Evolutionary conservation across 305 asterid genomes (phyloP), one percentile per base, ranked within the genome.

Genomic region (Solanum hybrid): DNA sequence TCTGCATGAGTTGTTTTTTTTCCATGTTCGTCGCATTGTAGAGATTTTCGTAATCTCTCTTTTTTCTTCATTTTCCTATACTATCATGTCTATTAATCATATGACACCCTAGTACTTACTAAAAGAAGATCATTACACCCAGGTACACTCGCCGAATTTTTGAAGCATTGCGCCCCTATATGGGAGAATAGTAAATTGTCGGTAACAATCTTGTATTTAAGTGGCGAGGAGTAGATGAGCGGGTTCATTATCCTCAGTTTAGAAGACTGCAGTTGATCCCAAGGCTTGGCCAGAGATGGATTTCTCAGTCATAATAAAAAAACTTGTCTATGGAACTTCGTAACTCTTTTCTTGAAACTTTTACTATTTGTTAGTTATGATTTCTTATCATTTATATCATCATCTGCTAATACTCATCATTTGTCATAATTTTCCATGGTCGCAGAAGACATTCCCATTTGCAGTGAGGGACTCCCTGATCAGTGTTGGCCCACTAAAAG

Each of bases 401-500:
- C 27, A 73, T 88, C n/a, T 27, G 76, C 26, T 24, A 76, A 41
- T 68, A 78, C 91, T 91, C 57, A 92, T 68, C 87, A 79, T 92
- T 82, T 89, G 0, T 79, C 86, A 78, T 83, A 87, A 34, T 73
- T 89, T 87, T 89, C 87, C 37, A 86, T 91, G 92, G 90, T 36
- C 93, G 96, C 97, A 97, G 99, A 96, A 95, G 91, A 82, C 94
- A 89, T 97, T 97, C 94, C 93, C 97, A 79, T 97, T 97, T 90
- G 94, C 98, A 39, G 98, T 97, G 89, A 94, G 98, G 89, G 99
- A 97, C 91, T 95, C 99, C 32, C 92, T 97, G 93, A 93, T 95
- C 95, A 34, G 8, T 34, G 95, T 92, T 9, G 37, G 37, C 37
- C 37, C 37, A 6, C 91, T 97, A 91, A 96, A 95, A 93, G 99